Conservation (phyloP, 805 yeast genomes). For the Debaryomyces hansenii region DNA sequence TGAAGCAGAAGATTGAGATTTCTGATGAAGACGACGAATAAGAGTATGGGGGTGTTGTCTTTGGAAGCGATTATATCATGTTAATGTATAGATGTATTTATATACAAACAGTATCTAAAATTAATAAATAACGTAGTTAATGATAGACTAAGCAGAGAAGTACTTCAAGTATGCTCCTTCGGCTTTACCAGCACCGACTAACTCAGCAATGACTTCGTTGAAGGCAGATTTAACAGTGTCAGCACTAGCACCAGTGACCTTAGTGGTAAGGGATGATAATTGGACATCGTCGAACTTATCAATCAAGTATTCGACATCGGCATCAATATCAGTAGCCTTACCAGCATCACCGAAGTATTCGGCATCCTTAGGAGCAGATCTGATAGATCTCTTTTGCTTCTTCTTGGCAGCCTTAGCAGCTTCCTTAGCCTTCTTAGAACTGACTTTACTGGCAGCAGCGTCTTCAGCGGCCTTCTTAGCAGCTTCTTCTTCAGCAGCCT, state of each 20-base stretch:
- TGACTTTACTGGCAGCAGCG: constrained; percentile 57
- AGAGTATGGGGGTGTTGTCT: not conserved
- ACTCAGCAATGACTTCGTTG: constrained; percentile 52
- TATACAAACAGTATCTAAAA: not conserved
- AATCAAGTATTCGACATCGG: constrained; percentile 76
- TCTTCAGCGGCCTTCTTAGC: constrained; percentile 75
- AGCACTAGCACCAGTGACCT: constrained; percentile 56
- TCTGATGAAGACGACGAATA: constrained; percentile 22
- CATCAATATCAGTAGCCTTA: constrained; percentile 66
- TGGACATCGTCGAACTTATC: constrained; percentile 79
- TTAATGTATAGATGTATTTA: not conserved
- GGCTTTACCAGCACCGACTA: constrained; percentile 54
- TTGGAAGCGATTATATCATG: not conserved
- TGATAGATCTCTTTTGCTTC: constrained; percentile 90
- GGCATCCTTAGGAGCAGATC: constrained; percentile 79
- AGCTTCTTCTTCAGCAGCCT: constrained; percentile 84
- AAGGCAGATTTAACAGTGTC: constrained; percentile 62
- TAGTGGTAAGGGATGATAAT: constrained; percentile 71
- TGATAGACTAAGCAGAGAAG: constrained; percentile 27
- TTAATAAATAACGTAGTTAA: constrained; percentile 1
- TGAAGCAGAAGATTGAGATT: constrained; percentile 32
- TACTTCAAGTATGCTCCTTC: constrained; percentile 55
- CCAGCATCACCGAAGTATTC: constrained; percentile 81
- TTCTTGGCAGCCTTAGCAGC: constrained; percentile 96
- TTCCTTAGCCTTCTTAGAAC: constrained; percentile 82